A percentile compares a stretch with the other conserved stretches of the same genome.
These are phyloP conservation scores for Gynandropsis gynandra DNA, from an alignment of 345 rosid species.

Conservation along the genomic window DNA sequence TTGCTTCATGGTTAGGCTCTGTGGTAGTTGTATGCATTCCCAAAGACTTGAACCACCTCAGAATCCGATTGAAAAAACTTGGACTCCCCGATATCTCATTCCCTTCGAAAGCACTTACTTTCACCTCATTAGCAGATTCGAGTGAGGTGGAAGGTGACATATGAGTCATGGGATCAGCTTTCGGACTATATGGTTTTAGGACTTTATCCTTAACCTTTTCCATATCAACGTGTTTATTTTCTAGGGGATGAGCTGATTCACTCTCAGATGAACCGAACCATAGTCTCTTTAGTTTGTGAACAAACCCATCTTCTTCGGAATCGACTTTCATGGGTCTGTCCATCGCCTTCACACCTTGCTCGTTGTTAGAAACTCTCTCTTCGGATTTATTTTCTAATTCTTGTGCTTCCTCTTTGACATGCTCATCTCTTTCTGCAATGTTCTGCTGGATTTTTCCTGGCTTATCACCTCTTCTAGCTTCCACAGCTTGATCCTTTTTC, in stretches of 20 bases:
- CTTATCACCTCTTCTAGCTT: constrained; percentile 15
- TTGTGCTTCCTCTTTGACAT: constrained; percentile 19
- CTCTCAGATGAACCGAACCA: constrained; percentile 40
- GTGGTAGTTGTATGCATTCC: constrained; percentile 21
- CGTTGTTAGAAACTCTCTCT: constrained; percentile 19
- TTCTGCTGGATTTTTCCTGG: constrained; percentile 19
- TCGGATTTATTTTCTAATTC: constrained; percentile 17
- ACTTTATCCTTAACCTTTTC: constrained; percentile 21
- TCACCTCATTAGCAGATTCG: constrained; percentile 24
- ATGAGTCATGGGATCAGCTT: constrained; percentile 6
- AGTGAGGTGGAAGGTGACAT: constrained; percentile 16
- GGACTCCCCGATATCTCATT: constrained; percentile 20
- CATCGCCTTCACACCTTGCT: too few species aligned
- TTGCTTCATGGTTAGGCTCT: constrained; percentile 26
- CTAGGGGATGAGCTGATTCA: constrained; percentile 19
- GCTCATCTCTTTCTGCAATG: constrained; percentile 18
- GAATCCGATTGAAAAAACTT: constrained; percentile 32
- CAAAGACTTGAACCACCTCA: constrained; percentile 33
- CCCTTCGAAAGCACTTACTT: constrained; percentile 19
- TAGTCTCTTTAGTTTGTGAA: constrained; percentile 37
- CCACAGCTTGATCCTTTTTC: constrained; percentile 16
- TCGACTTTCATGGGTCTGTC: constrained; percentile 18
- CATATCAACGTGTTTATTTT: constrained; percentile 8
- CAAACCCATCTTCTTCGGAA: constrained; percentile 33
- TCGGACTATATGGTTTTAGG: constrained; percentile 17